These are phyloP conservation scores for Colletotrichum cuscutae DNA, from an alignment of 2,329 filamentous ascomycete genomes.

Conservation along the genomic window DNA sequence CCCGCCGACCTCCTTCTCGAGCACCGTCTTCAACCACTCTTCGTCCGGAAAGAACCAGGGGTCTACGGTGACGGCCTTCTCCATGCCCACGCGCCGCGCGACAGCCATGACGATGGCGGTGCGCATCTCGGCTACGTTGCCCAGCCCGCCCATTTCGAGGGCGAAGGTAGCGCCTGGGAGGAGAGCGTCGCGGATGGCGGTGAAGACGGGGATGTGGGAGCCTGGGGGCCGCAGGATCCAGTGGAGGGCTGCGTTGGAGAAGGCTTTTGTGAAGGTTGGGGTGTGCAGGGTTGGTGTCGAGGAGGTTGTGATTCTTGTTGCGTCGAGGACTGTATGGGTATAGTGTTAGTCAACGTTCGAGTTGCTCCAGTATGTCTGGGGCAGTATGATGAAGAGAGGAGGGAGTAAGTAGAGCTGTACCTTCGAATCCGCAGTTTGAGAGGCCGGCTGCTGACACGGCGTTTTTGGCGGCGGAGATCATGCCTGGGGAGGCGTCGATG, in stretches of 20 bases:
- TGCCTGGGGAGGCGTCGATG: constrained; percentile 66
- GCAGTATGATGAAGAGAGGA: neutral
- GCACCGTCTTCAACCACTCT: constrained; percentile 59
- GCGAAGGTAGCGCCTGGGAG: constrained; percentile 66
- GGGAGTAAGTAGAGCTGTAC: constrained; percentile 39
- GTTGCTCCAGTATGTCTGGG: neutral
- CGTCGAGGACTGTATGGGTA: constrained; percentile 54
- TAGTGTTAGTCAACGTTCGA: neutral
- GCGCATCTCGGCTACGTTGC: constrained; percentile 73
- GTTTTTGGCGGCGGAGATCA: constrained; percentile 65
- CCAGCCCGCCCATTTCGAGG: constrained; percentile 79
- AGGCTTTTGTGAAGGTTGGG: constrained; percentile 62
- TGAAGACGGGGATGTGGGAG: constrained; percentile 63
- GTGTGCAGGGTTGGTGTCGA: constrained; percentile 5
- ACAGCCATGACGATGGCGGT: constrained; percentile 66
- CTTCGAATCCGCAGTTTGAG: constrained; percentile 55
- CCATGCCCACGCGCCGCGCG: constrained; percentile 59
- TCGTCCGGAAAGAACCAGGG: constrained; percentile 82
- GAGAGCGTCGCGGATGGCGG: constrained; percentile 61
- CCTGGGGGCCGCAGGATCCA: constrained; percentile 66
- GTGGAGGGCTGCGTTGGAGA: constrained; percentile 75
- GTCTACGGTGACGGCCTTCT: constrained; percentile 58
- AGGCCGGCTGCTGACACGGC: constrained; percentile 48
- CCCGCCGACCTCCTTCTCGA: constrained; percentile 56
- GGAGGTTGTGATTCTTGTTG: constrained; percentile 48